These are phyloP conservation scores for Cyclotella baltica DNA, from an alignment of 108 stramenopile species.

Conservation along the genomic window DNA sequence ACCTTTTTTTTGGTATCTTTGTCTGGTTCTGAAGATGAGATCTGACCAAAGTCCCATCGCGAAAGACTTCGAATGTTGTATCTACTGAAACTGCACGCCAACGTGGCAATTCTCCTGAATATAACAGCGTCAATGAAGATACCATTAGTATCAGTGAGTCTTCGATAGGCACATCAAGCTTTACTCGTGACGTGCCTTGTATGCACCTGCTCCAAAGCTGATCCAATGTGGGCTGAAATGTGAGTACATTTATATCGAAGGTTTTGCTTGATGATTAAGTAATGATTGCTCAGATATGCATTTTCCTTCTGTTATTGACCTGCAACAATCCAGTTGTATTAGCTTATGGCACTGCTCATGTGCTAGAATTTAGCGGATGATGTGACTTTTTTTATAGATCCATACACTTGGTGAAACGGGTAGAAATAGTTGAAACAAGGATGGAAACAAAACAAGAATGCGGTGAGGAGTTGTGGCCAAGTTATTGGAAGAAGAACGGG, in stretches of 20 bases:
- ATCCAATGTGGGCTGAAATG: conserved; percentile 94
- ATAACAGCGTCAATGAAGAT: conserved; percentile 15
- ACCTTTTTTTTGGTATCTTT: conserved; percentile 31
- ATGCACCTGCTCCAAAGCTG: conserved; percentile 64
- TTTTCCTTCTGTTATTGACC: neutral
- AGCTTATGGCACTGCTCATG: conserved; percentile 81
- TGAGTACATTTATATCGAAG: conserved; percentile 8
- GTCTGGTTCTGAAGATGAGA: conserved; percentile 15
- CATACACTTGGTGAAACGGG: conserved; percentile 67
- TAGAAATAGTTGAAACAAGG: conserved; percentile 58
- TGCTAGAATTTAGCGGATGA: conserved; percentile 61
- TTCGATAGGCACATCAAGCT: conserved; percentile 11
- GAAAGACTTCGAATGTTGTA: conserved; percentile 52
- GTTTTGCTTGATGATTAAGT: neutral
- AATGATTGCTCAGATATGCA: neutral
- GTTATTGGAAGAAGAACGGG: no score
- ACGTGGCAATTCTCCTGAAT: neutral
- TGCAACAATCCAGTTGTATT: conserved; percentile 85
- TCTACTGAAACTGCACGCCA: conserved; percentile 9
- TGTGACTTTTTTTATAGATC: conserved; percentile 91
- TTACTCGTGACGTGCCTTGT: conserved; percentile 62
- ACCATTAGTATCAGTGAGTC: conserved; percentile 22
- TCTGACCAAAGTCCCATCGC: conserved; percentile 37
- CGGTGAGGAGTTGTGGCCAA: no score
- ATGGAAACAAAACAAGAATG: conserved; percentile 17